These are phyloP conservation scores for Apiotrichum akiyoshidainum DNA, from an alignment of 1,284 basidiomycete species.

Conservation along the genomic window DNA sequence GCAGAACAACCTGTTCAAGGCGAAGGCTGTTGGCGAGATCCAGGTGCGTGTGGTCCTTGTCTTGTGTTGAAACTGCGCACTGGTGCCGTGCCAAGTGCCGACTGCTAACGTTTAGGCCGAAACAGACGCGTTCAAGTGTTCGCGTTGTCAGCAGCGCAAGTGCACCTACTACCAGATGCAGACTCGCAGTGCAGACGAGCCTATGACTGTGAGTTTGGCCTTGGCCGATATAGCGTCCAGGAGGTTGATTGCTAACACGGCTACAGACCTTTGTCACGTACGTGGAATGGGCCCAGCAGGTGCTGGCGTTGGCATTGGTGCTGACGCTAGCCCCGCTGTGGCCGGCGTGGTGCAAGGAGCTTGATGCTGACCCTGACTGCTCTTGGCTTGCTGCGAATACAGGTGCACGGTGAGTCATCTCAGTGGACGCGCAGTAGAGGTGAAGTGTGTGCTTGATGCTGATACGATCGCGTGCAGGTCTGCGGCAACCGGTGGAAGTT, in stretches of 20 bases:
- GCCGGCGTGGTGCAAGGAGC: neutral
- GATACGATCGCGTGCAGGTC: conserved; percentile 15
- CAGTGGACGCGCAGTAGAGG: neutral
- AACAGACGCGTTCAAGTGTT: conserved; percentile 97
- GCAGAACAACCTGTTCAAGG: conserved; percentile 85
- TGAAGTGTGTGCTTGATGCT: neutral
- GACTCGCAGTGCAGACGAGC: conserved; percentile 90
- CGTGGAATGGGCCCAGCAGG: conserved; percentile 31
- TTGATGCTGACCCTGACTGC: conserved; percentile 16
- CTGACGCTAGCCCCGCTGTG: no score
- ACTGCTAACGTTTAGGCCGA: conserved; percentile 61
- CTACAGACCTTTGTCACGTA: conserved; percentile 62
- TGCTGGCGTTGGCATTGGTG: no score
- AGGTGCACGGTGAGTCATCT: conserved; percentile 37
- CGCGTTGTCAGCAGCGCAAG: conserved; percentile 85
- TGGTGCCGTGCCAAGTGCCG: neutral
- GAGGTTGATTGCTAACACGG: conserved; percentile 1
- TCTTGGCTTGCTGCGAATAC: conserved; percentile 4
- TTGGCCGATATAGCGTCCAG: neutral
- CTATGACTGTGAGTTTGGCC: conserved; percentile 78
- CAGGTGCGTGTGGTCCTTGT: conserved; percentile 49
- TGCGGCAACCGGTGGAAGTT: conserved; percentile 52
- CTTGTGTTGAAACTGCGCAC: no score
- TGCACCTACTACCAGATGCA: conserved; percentile 92
- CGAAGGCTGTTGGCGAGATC: conserved; percentile 81